Evolutionary conservation across 805 yeast species (phyloP), one percentile per base, ranked within the genome.

Genomic region (Nakazawaea wickerhamii): DNA sequence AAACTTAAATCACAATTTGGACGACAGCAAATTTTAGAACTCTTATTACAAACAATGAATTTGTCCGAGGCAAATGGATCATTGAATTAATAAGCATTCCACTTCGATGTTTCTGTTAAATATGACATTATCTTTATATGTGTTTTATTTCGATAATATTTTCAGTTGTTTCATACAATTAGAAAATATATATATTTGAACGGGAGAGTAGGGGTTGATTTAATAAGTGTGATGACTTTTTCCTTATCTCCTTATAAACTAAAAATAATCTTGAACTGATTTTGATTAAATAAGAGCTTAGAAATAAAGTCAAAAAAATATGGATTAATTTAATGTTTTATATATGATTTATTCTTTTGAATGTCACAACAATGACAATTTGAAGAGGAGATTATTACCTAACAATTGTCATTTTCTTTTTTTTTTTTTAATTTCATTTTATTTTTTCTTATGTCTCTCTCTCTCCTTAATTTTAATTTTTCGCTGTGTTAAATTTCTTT

Each of bases 11-110:
- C 85, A 58, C 90, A 83, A 53, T 77, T 81, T 5, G 90, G 88
- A 38, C 86, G 75, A 50, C 89, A 82, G 39, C 74, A 71, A n/a
- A 53, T 50, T 42, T 64, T 63, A 20, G 59, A 58, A 23, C 60
- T 55, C 45, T 63, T 63, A 55, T 71, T 69, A 51, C 78, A 68
- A 18, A 77, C 82, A 38, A 66, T 60, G 50, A 81, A 82, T 20
- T 75, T 61, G 32, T 73, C 74, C 0, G 81, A 72, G 10, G 85
- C 81, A 51, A 76, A 77, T 1, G 87, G 84, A 53, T 81, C 87
- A 46, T 73, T 66, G 57, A 76, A 77, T 52, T 77, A 80, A 57
- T 77, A 79, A 1, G 85, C 85, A 40, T 71, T 75, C 81, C 81
- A 75, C 53, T 69, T 77, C 31, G 73, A 58, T 11, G 62, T 54